Conservation (phyloP, 2,329 filamentous ascomycete species). For the Cordyceps militaris region DNA sequence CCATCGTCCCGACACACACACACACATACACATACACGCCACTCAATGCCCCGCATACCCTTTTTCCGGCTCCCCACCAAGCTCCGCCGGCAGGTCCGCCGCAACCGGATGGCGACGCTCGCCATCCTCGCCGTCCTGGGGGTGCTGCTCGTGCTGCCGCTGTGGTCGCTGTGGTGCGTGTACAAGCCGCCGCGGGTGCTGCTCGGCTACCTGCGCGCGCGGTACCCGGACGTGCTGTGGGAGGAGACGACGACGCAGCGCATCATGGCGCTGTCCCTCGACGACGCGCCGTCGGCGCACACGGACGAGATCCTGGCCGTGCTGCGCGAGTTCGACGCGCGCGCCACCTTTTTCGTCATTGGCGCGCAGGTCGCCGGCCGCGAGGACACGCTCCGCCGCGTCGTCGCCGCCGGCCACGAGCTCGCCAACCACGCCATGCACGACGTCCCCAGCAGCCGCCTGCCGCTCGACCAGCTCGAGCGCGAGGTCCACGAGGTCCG, state of each 20-base stretch:
- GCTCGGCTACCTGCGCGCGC: conserved; percentile 61
- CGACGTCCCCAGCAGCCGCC: conserved; percentile 65
- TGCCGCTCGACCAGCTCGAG: conserved; percentile 53
- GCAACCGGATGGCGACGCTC: conserved; percentile 52
- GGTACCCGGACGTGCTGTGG: conserved; percentile 75
- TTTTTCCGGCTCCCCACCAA: conserved; percentile 49
- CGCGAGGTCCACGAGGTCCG: conserved; percentile 61
- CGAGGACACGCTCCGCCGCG: conserved; percentile 46
- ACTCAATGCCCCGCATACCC: conserved; percentile 32
- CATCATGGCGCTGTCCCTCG: conserved; percentile 75
- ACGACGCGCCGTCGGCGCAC: conserved; percentile 72
- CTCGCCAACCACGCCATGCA: conserved; percentile 85
- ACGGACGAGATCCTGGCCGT: conserved; percentile 64
- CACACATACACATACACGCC: not conserved
- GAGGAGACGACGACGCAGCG: conserved; percentile 53
- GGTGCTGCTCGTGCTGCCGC: conserved; percentile 31
- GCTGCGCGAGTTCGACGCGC: conserved; percentile 58
- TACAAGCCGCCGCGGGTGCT: conserved; percentile 74
- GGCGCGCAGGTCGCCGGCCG: conserved; percentile 59
- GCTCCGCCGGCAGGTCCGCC: conserved; percentile 50
- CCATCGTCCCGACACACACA: not conserved
- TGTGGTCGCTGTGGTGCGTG: conserved; percentile 55
- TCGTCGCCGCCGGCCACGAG: conserved; percentile 60
- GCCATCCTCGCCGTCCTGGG: conserved; percentile 32
- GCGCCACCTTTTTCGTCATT: conserved; percentile 85